Base-by-base conservation (phyloP, 495 filamentous ascomycete genomes). In the Trichocladium uniseriatum region DNA sequence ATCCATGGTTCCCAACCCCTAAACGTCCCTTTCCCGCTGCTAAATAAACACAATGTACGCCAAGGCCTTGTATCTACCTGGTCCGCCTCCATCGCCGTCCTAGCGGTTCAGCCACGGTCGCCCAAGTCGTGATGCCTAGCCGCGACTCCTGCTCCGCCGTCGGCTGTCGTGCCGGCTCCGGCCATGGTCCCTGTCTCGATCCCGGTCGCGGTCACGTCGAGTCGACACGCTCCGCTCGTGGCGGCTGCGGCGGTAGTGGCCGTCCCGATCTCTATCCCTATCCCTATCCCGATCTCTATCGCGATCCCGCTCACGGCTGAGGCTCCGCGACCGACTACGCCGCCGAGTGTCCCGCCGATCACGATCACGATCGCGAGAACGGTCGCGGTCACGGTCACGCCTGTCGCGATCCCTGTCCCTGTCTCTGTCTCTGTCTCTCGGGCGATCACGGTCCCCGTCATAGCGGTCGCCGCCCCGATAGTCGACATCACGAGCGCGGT, bases 101-200 rank as follows among this genome's bases (percentile, higher is more conserved):
- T 27, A 27, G 24, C 24, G 3, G 8, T 8, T 8, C 24, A 27
- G 4, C 24, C 4, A 8, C 24, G 24, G 24, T 8, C 8, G 24
- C 8, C 24, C 4, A 27, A 6, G 14, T 11, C 19, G 27, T 6
- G 35, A 57, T 55, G 37, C 49, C 51, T 59, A 51, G 29, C 61
- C 63, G 32, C 59, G 62, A 51, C 59, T 63, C 46, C 67, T 52
- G 52, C 52, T 61, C 51, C 60, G 51, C 39, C 53, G 45, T 36
- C 49, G 61, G 54, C 63, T 40, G 15, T 56, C 54, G 35, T 48
- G 49, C 24, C 59, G 49, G 15, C 51, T 55, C 15, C 51, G 52
- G 22, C 58, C 61, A 2, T 55, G 38, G 40, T 54, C 45, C 0
- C 54, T 36, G 45, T 57, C 53, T 1, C 56, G 48, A 19, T 59